phyloP scores from a whole-genome alignment of 78 protist species.

The Tieghemostelium lacteum region DNA sequence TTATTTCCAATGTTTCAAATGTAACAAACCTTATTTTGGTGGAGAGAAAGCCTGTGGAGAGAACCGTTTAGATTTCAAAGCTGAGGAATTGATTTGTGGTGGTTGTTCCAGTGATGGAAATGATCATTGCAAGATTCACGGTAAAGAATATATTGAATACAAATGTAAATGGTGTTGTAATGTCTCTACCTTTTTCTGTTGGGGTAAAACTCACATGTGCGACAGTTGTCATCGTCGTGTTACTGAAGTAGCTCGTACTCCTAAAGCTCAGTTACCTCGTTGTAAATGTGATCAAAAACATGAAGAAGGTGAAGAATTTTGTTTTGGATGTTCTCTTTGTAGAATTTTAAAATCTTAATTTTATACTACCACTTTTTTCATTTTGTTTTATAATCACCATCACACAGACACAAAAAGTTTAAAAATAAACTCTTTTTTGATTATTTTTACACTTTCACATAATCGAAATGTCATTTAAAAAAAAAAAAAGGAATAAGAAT shows the following conservation, averaged over 20 bases:
- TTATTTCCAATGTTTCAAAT: constrained; percentile 81
- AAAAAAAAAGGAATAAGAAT: too few relatives aligned
- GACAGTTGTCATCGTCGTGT: constrained; percentile 59
- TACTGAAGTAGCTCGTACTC: constrained; percentile 22
- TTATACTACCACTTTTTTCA: too few relatives aligned
- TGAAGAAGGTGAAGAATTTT: constrained; percentile 76
- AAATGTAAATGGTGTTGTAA: constrained; percentile 81
- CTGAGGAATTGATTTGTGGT: constrained; percentile 86
- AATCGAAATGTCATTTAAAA: too few relatives aligned
- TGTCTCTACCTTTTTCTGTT: constrained; percentile 57
- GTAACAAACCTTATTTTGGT: constrained; percentile 87
- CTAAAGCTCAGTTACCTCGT: constrained; percentile 31
- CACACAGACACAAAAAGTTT: too few relatives aligned
- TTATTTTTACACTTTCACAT: too few relatives aligned
- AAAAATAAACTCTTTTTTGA: too few relatives aligned
- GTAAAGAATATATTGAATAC: constrained; percentile 76
- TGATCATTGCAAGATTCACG: constrained; percentile 58
- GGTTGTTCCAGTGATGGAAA: constrained; percentile 71
- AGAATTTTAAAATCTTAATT: background rate
- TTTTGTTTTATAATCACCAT: too few relatives aligned
- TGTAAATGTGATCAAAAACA: constrained; percentile 62
- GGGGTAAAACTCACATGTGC: constrained; percentile 82
- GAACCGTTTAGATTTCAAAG: constrained; percentile 45
- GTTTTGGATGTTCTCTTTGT: constrained; percentile 76
- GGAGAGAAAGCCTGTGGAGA: constrained; percentile 85